Evolutionary conservation across 2,329 filamentous ascomycete species (phyloP).

Genomic region (Stachybotrys echinatus): DNA sequence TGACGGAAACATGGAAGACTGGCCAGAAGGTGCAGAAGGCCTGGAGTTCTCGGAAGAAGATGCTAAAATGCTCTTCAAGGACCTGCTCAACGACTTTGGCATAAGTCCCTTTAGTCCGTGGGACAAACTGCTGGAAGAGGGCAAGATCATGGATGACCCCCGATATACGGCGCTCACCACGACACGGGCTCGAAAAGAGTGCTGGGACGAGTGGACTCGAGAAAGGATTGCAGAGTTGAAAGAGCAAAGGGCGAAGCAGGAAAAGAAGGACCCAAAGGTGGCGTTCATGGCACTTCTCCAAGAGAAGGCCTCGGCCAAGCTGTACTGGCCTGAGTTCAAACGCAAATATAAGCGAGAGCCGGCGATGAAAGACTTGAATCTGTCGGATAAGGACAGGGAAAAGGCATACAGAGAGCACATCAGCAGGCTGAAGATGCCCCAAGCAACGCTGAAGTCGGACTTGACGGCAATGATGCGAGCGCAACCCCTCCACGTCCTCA

Average conservation of each 20-base stretch:
- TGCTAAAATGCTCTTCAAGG: slow-evolving; percentile 71
- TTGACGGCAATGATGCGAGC: slow-evolving; percentile 59
- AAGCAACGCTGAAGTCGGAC: slow-evolving; percentile 63
- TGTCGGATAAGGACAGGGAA: slow-evolving; percentile 73
- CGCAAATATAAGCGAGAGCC: slow-evolving; percentile 81
- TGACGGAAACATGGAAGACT: slow-evolving; percentile 53
- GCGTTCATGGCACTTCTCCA: slow-evolving; percentile 79
- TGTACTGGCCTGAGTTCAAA: slow-evolving; percentile 97
- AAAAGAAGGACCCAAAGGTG: slow-evolving; percentile 77
- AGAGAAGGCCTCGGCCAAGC: slow-evolving; percentile 76
- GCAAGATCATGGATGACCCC: slow-evolving; percentile 74
- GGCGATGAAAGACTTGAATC: slow-evolving; percentile 68
- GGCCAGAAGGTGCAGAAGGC: slow-evolving; percentile 68
- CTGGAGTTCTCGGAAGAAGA: slow-evolving; percentile 70
- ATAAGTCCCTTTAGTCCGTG: slow-evolving; percentile 88
- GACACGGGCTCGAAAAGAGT: slow-evolving; percentile 75
- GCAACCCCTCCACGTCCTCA: slow-evolving; percentile 52
- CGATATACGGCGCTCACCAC: slow-evolving; percentile 80
- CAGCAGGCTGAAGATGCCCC: slow-evolving; percentile 59
- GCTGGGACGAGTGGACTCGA: slow-evolving; percentile 78
- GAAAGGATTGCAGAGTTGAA: slow-evolving; percentile 69
- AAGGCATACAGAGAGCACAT: slow-evolving; percentile 75
- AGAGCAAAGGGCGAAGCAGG: slow-evolving; percentile 66
- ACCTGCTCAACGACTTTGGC: slow-evolving; percentile 74
- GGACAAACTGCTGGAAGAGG: slow-evolving; percentile 84